Evolutionary conservation across 2,329 filamentous ascomycete species (phyloP).

Genomic region (Blumeriella jaapii): DNA sequence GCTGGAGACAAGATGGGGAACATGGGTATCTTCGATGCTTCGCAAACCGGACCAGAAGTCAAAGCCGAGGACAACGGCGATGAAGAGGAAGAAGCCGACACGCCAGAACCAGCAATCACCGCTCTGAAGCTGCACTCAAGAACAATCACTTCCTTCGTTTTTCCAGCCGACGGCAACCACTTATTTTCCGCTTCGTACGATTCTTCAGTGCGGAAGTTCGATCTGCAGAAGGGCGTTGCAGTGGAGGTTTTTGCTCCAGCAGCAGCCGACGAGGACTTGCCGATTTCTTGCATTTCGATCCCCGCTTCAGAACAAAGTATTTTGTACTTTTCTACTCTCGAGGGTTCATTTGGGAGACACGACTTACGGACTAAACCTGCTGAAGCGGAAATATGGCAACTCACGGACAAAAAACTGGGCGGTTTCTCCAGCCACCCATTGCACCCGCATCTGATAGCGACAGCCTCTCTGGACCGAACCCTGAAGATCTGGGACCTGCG

Average conservation of each 20-base stretch:
- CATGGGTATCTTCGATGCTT: conserved; percentile 82
- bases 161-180: conserved; percentile 60
- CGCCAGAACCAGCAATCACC: conserved; percentile 66
- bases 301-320: conserved; percentile 56
- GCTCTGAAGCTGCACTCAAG: conserved; percentile 83
- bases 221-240: conserved; percentile 69
- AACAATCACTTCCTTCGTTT: conserved; percentile 77
- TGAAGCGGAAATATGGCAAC: conserved; percentile 55
- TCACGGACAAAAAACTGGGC: conserved; percentile 90
- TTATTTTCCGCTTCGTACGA: conserved; percentile 88
- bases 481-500: conserved; percentile 89
- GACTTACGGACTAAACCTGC: conserved; percentile 52
- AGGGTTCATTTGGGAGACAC: conserved; percentile 69
- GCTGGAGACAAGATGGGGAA: conserved; percentile 91
- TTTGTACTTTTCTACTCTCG: conserved; percentile 78
- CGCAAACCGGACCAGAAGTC: conserved; percentile 46
- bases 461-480: conserved; percentile 79
- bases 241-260: conserved; percentile 70
- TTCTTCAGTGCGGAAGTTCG: conserved; percentile 77
- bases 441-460: conserved; percentile 73
- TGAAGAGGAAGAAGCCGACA: conserved; percentile 53
- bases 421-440: conserved; percentile 78
- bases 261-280: conserved; percentile 58
- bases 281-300: conserved; percentile 78
- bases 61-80: conserved; percentile 51